These are phyloP conservation scores for Inga oerstediana DNA, from an alignment of 306 rosid genomes.

Conservation along the genomic window DNA sequence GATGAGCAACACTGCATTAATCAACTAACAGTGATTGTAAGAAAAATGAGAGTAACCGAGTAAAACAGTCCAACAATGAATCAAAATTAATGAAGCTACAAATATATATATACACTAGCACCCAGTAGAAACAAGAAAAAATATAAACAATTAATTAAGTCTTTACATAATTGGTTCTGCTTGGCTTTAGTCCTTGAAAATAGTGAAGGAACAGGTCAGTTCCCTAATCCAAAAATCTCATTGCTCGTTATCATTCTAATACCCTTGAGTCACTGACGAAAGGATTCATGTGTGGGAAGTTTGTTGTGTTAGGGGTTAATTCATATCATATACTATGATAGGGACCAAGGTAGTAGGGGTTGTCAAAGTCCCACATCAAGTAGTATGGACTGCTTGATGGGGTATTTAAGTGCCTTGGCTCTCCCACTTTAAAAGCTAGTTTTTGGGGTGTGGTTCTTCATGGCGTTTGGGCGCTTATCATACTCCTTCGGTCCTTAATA, in stretches of 20 bases:
- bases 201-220: background rate
- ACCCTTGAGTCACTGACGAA: background rate
- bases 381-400: too few relatives aligned
- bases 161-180: background rate
- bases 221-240: background rate
- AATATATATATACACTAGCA: conserved; percentile 5
- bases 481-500: too few relatives aligned
- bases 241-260: background rate
- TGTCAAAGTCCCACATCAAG: too few relatives aligned
- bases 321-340: background rate
- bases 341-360: too few relatives aligned
- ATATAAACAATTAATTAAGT: background rate
- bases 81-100: background rate
- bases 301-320: background rate
- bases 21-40: conserved; percentile 24
- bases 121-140: conserved; percentile 3
- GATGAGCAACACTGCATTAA: conserved; percentile 81
- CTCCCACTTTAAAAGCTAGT: too few relatives aligned
- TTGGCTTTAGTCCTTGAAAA: background rate
- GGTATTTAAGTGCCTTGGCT: too few relatives aligned
- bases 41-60: background rate
- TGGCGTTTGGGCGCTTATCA: too few relatives aligned
- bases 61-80: background rate
- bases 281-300: background rate
- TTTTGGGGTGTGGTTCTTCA: too few relatives aligned